These are phyloP conservation scores for Pythium aquatile DNA, from an alignment of 352 stramenopile species.

Conservation along the genomic window DNA sequence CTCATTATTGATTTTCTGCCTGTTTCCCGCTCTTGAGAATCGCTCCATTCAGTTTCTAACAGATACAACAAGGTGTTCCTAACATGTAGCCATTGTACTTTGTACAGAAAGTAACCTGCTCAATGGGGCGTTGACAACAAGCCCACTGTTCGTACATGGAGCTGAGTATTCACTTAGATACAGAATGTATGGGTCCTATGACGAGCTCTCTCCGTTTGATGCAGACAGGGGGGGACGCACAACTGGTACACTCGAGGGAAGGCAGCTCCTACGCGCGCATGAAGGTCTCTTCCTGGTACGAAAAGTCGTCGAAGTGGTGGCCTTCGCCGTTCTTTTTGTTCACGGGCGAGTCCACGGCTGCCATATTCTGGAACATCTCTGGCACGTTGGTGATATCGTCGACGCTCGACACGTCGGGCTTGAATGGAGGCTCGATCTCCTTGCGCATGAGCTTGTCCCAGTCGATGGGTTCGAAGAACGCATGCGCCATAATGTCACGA, in stretches of 20 bases:
- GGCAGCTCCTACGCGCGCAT: constrained; percentile 21
- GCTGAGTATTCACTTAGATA: constrained; percentile 2
- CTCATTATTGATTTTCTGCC: constrained; percentile 7
- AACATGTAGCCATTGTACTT: neutral
- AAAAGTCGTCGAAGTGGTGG: constrained; percentile 90
- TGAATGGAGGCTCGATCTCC: constrained; percentile 78
- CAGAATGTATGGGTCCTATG: neutral
- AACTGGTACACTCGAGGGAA: neutral
- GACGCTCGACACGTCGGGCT: constrained; percentile 73
- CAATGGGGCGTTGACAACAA: no score
- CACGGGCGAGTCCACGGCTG: constrained; percentile 81
- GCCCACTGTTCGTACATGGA: neutral
- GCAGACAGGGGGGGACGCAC: neutral
- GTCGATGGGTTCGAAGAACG: constrained; percentile 83
- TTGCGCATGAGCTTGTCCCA: constrained; percentile 87
- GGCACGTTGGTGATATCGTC: constrained; percentile 89
- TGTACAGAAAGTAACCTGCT: no score
- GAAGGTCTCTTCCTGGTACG: constrained; percentile 81
- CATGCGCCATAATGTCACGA: constrained; percentile 85
- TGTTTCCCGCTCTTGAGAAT: neutral
- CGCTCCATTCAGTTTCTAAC: neutral
- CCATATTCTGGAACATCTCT: constrained; percentile 91
- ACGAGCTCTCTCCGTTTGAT: neutral
- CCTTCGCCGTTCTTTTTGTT: constrained; percentile 85
- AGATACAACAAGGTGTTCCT: neutral